Evolutionary conservation across 371 early-diverging fungal species (phyloP).

Genomic region (Lichtheimia corymbifera): DNA sequence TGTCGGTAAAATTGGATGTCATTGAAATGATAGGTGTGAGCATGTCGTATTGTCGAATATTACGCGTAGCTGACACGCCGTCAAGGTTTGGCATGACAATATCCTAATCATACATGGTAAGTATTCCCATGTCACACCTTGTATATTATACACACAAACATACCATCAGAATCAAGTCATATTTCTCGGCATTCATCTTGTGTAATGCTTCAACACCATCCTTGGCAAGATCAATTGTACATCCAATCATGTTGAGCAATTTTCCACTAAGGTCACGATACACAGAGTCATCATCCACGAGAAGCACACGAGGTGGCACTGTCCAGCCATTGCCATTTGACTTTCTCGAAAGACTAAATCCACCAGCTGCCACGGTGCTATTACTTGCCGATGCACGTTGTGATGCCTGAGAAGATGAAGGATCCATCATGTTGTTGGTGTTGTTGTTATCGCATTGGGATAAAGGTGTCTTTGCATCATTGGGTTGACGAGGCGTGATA

Average conservation of each 20-base stretch:
- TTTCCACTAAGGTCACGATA: constrained; percentile 67
- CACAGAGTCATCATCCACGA: constrained; percentile 80
- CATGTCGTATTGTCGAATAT: constrained; percentile 75
- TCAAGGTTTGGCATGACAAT: constrained; percentile 79
- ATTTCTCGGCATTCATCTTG: constrained; percentile 62
- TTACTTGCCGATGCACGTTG: neutral
- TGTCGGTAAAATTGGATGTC: constrained; percentile 74
- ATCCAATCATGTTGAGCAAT: constrained; percentile 68
- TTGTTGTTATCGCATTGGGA: neutral
- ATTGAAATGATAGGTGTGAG: constrained; percentile 78
- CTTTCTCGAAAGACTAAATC: constrained; percentile 5
- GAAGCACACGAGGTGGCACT: constrained; percentile 68
- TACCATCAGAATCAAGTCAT: constrained; percentile 83
- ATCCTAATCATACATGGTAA: constrained; percentile 44
- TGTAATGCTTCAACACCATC: constrained; percentile 77
- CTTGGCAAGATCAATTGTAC: constrained; percentile 69
- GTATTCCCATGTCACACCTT: neutral
- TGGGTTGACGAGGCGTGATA: constrained; percentile 29
- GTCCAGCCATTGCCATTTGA: constrained; percentile 51
- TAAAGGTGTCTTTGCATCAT: neutral
- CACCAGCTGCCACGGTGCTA: constrained; percentile 2
- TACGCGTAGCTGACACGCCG: constrained; percentile 72
- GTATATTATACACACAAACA: neutral
- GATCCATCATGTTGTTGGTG: neutral
- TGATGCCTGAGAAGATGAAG: neutral